Evolutionary conservation across 2,329 filamentous ascomycete genomes (phyloP).

Genomic region (Tympanopsis confertula): DNA sequence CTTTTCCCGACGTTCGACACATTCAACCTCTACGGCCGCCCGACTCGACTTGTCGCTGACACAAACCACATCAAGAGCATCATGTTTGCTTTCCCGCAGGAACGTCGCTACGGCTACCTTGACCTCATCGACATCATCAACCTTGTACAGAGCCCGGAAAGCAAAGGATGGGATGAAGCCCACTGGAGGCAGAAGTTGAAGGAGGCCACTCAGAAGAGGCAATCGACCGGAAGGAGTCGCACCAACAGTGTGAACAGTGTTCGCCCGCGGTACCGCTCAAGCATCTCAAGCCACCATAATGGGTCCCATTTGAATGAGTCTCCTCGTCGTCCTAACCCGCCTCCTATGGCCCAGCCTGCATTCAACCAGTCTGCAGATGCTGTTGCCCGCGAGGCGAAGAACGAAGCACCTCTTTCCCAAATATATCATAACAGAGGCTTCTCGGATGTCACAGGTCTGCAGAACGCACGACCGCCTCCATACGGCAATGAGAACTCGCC

Average conservation of each 20-base stretch:
- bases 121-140: slow-evolving; percentile 52
- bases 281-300: too few relatives aligned
- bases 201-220: slow-evolving; percentile 39
- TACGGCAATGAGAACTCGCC: not conserved
- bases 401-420: not conserved
- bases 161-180: slow-evolving; percentile 46
- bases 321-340: not conserved
- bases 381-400: not conserved
- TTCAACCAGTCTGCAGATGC: not conserved
- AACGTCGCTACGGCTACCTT: slow-evolving; percentile 51
- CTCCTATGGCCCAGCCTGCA: not conserved
- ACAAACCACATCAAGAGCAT: slow-evolving; percentile 51
- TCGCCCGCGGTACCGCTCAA: not conserved
- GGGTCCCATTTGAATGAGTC: too few relatives aligned
- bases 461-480: not conserved
- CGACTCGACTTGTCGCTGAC: slow-evolving; percentile 50
- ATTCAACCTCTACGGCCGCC: slow-evolving; percentile 56
- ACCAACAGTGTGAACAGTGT: not conserved
- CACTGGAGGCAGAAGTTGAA: slow-evolving; percentile 57
- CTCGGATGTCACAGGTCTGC: not conserved
- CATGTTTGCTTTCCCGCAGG: slow-evolving; percentile 59
- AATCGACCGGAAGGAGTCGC: not conserved
- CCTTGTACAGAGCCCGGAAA: slow-evolving; percentile 50
- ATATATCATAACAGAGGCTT: not conserved
- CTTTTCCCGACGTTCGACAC: slow-evolving; percentile 57